Evolutionary conservation across 164 flowering plant species (phyloP).

Genomic region (grape (Vitis vinifera)): ASM3070453v1 NC_081817.1:3781501-3782000

Average conservation of each 20-base stretch:
- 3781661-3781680: constrained; percentile 27
- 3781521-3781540: neutral
- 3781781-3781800: constrained; percentile 38
- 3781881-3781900: constrained; percentile 8
- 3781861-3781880: constrained; percentile 12
- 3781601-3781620: neutral
- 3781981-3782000: constrained; percentile 52
- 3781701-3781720: constrained; percentile 52
- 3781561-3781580: too few relatives aligned
- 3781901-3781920: constrained; percentile 44
- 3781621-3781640: constrained; percentile 6
- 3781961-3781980: constrained; percentile 52
- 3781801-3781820: constrained; percentile 17
- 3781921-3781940: constrained; percentile 33
- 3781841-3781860: constrained; percentile 8
- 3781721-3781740: constrained; percentile 25
- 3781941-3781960: constrained; percentile 34
- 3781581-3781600: neutral
- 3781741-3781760: constrained; percentile 38
- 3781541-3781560: neutral
- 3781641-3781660: constrained; percentile 8
- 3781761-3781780: constrained; percentile 41
- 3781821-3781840: constrained; percentile 18
- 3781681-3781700: constrained; percentile 60
- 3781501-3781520: neutral